A percentile compares a stretch with the other conserved stretches of the same genome.
phyloP scores from a whole-genome alignment of 2,329 filamentous ascomycete species.

The Alternaria brassicae region DNA sequence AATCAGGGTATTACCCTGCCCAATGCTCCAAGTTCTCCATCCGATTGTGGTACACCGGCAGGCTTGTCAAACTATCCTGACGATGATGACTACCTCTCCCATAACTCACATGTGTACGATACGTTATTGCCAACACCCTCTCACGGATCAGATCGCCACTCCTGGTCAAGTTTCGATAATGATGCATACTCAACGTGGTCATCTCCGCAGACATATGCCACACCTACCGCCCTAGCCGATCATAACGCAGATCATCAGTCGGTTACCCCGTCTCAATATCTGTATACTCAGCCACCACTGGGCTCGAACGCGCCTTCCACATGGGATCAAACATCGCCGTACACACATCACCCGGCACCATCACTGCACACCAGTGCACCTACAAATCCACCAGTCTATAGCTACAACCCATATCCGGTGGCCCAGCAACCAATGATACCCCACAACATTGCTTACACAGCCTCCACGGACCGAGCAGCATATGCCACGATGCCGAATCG shows the following conservation, averaged over 20 bases:
- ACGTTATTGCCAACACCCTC: constrained; percentile 25
- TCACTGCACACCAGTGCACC: constrained; percentile 26
- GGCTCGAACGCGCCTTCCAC: constrained; percentile 13
- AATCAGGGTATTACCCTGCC: constrained; percentile 40
- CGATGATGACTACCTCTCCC: constrained; percentile 31
- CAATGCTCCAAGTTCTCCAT: constrained; percentile 30
- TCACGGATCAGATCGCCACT: constrained; percentile 27
- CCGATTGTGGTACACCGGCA: constrained; percentile 25
- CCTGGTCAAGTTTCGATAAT: constrained; percentile 32
- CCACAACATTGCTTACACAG: constrained; percentile 23
- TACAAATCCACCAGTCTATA: constrained; percentile 11
- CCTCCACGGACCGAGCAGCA: constrained; percentile 15
- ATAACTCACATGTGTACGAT: constrained; percentile 24
- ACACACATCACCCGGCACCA: constrained; percentile 23
- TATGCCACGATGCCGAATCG: constrained; percentile 19
- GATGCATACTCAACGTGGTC: constrained; percentile 33
- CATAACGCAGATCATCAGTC: constrained; percentile 17
- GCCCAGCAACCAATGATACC: constrained; percentile 24
- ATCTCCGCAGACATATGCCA: constrained; percentile 29
- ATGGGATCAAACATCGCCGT: constrained; percentile 31
- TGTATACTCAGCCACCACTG: constrained; percentile 23
- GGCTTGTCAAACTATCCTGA: constrained; percentile 20
- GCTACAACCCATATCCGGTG: constrained; percentile 25
- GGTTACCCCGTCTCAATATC: constrained; percentile 10
- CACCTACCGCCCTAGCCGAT: constrained; percentile 15